Conservation (phyloP, 139 green algal genomes). For the Chlorella sp. region DNA sequence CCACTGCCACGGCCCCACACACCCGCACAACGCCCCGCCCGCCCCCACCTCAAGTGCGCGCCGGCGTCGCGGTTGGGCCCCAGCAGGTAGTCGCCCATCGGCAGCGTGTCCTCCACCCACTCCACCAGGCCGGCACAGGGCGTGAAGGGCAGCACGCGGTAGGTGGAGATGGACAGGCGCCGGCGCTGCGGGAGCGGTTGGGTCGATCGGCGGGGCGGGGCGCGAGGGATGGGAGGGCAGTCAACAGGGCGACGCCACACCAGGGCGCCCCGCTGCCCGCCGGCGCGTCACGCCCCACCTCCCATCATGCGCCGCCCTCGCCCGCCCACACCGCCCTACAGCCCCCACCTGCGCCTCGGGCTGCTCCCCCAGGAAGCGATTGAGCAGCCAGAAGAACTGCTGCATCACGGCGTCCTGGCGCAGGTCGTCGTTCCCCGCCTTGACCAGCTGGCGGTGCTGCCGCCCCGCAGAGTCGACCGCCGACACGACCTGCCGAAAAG, state of each 20-base stretch:
- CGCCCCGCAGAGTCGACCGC: background rate
- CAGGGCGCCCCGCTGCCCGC: too few species aligned
- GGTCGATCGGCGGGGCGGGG: too few species aligned
- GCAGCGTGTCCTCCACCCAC: constrained; percentile 92
- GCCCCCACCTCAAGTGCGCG: constrained; percentile 44
- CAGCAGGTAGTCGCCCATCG: constrained; percentile 69
- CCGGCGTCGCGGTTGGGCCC: constrained; percentile 18
- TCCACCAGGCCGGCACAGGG: constrained; percentile 86
- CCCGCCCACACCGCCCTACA: too few species aligned
- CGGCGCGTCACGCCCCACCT: too few species aligned
- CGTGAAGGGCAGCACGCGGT: constrained; percentile 90
- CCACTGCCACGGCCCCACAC: background rate
- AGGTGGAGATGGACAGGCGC: constrained; percentile 80
- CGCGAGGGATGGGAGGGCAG: too few species aligned
- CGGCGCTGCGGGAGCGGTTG: constrained; percentile 48
- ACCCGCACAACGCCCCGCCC: constrained; percentile 8
- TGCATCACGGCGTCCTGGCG: constrained; percentile 97
- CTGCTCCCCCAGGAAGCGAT: constrained; percentile 70
- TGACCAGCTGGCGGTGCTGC: too few species aligned
- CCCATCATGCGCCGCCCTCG: too few species aligned
- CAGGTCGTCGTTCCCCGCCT: constrained; percentile 83
- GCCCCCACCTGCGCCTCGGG: too few species aligned
- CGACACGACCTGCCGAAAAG: background rate
- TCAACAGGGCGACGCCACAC: too few species aligned
- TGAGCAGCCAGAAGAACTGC: constrained; percentile 94